phyloP scores from a whole-genome alignment of 208 protist species.

The Trypanosoma congolense region DNA sequence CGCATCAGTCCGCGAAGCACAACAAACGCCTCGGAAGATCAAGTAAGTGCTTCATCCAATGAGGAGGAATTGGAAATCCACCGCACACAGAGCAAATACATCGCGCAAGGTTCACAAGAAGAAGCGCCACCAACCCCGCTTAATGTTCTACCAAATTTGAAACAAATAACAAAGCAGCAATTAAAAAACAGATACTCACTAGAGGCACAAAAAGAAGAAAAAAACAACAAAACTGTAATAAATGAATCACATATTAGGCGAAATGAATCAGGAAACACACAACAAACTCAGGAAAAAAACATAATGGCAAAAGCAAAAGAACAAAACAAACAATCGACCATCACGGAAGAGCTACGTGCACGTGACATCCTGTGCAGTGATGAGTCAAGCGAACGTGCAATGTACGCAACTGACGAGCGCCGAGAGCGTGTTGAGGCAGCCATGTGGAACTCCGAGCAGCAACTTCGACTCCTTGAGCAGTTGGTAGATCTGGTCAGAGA shows the following conservation, averaged over 20 bases:
- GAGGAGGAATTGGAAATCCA: conserved; percentile 28
- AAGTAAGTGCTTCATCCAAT: conserved; percentile 69
- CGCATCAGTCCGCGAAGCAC: conserved; percentile 18
- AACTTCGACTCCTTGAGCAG: neutral
- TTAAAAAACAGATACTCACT: no score
- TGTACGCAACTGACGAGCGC: no score
- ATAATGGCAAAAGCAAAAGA: neutral
- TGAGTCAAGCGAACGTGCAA: no score
- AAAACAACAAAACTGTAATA: neutral
- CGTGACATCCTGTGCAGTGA: no score
- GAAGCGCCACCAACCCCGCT: no score
- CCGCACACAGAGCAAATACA: no score
- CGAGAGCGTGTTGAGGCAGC: neutral
- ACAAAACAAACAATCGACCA: neutral
- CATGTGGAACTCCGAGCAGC: neutral
- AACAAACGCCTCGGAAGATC: conserved; percentile 16
- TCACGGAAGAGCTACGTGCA: neutral
- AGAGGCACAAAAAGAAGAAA: neutral
- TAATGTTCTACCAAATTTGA: no score
- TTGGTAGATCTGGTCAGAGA: neutral
- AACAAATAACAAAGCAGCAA: neutral
- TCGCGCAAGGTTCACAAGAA: no score
- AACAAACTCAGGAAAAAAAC: neutral
- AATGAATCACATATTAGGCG: neutral
- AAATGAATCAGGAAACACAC: neutral